Evolutionary conservation across 106 monocot genomes (phyloP).

Genomic region (Allium cepa): DNA sequence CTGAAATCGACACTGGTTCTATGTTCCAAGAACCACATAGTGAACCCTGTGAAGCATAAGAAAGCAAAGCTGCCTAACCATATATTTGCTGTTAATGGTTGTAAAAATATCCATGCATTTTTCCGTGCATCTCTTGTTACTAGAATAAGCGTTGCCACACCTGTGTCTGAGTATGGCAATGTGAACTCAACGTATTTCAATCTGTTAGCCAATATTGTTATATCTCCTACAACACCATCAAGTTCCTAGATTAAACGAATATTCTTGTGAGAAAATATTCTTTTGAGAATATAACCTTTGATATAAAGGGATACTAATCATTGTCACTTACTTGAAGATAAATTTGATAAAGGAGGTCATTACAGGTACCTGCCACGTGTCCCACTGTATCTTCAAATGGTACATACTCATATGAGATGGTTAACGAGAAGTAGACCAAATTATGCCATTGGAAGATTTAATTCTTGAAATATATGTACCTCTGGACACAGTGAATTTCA

Average conservation of each 20-base stretch:
- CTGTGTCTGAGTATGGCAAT: slow-evolving; percentile 32
- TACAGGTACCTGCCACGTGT: slow-evolving; percentile 4
- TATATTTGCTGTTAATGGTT: slow-evolving; percentile 5
- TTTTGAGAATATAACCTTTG: no score
- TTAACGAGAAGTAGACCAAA: no score
- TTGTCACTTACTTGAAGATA: slow-evolving; percentile 18
- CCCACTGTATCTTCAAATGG: slow-evolving; percentile 4
- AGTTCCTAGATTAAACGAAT: slow-evolving; percentile 14
- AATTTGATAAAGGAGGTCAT: slow-evolving; percentile 17
- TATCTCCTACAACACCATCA: slow-evolving; percentile 32
- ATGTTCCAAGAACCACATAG: slow-evolving; percentile 18
- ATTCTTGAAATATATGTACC: no score
- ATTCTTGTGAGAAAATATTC: no score
- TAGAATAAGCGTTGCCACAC: slow-evolving; percentile 37
- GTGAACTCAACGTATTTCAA: slow-evolving; percentile 40
- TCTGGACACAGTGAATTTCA: no score
- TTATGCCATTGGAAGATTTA: no score
- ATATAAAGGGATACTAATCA: no score
- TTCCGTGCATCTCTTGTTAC: slow-evolving; percentile 9
- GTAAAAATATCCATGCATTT: slow-evolving; percentile 20
- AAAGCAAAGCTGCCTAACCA: slow-evolving; percentile 15
- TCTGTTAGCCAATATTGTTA: slow-evolving; percentile 29
- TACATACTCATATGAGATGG: slow-evolving; percentile 29
- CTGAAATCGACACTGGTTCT: slow-evolving; percentile 9
- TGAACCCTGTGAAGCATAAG: slow-evolving; percentile 14